A percentile compares a stretch with the other conserved stretches of the same genome.
These are phyloP conservation scores for Thielaviopsis cerberus DNA, from an alignment of 2,329 filamentous ascomycete genomes.

Conservation along the genomic window DNA sequence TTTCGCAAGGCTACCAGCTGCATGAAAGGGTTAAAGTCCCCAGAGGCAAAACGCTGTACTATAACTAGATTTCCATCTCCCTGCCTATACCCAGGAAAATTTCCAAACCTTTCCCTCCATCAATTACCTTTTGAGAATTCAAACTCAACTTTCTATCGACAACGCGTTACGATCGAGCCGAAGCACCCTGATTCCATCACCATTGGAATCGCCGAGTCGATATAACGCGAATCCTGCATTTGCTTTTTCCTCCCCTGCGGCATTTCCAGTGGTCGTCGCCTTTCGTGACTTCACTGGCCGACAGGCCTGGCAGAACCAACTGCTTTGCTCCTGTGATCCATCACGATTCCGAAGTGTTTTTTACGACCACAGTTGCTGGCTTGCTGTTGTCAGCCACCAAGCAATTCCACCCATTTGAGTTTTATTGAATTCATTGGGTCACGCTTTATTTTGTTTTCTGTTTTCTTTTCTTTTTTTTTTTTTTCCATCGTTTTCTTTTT, in stretches of 20 bases:
- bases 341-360: not conserved
- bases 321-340: slow-evolving; percentile 8
- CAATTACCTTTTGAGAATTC: slow-evolving; percentile 4
- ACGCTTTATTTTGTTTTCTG: not conserved
- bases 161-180: slow-evolving; percentile 10
- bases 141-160: slow-evolving; percentile 3
- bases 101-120: slow-evolving; percentile 12
- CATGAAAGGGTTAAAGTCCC: not conserved
- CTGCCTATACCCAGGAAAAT: slow-evolving; percentile 7
- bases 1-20: slow-evolving; percentile 10
- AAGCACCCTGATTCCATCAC: slow-evolving; percentile 8
- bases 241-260: not conserved
- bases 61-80: not conserved
- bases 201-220: slow-evolving; percentile 10
- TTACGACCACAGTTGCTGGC: not conserved
- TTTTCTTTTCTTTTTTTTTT: not conserved
- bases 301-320: slow-evolving; percentile 1
- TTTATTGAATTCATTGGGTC: not conserved
- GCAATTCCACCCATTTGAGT: not conserved
- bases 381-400: not conserved
- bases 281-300: not conserved
- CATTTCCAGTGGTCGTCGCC: not conserved
- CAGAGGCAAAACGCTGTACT: not conserved
- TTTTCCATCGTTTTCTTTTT: not conserved
- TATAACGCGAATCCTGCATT: slow-evolving; percentile 4